Evolutionary conservation across 768 basidiomycete species (phyloP), one percentile per base, ranked within the genome.

Genomic region (Suillus paluster): DNA sequence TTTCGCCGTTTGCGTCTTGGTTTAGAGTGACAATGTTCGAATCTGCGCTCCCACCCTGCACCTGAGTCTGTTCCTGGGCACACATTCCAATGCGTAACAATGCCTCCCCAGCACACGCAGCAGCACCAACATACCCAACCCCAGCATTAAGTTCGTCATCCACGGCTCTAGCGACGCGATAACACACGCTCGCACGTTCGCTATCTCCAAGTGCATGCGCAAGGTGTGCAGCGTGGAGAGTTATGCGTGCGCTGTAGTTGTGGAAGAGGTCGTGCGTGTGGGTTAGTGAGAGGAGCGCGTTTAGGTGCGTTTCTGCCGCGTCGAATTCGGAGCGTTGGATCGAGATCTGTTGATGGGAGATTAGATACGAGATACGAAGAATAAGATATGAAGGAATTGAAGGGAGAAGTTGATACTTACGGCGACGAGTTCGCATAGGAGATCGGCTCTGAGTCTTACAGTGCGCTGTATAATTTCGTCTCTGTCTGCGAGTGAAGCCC

Each of bases 341-440:
- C 10, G 80, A 80, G n/a, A 87, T 80, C 87, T 89, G 56, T 61
- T 46, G 25, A 36, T 23, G 17, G n/a, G 12, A 52, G 11, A 62
- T 50, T 38, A 19, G 3, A 6, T n/a, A n/a, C n/a, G n/a, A n/a
- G n/a, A n/a, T n/a, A 19, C 39, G 9, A 19, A 5, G 10, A 5
- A 4, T 38, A 38, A 19, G 3, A 6, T n/a, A n/a, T n/a, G n/a
- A n/a, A n/a, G n/a, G n/a, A 19, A 39, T 11, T 15, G 7, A 11
- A 5, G 3, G 34, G n/a, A n/a, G 39, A 11, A 0, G 15, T 27
- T 2, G n/a, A n/a, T n/a, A n/a, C n/a, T n/a, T n/a, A n/a, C n/a
- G n/a, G n/a, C 84, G 19, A 87, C 78, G 7, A 92, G 79, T 67
- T 94, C 92, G 63, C 86, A 88, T 44, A 90, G 69, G 62, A 92